These are phyloP conservation scores for Poteriospumella lacustris DNA, from an alignment of 108 stramenopile species.

Conservation along the genomic window DNA sequence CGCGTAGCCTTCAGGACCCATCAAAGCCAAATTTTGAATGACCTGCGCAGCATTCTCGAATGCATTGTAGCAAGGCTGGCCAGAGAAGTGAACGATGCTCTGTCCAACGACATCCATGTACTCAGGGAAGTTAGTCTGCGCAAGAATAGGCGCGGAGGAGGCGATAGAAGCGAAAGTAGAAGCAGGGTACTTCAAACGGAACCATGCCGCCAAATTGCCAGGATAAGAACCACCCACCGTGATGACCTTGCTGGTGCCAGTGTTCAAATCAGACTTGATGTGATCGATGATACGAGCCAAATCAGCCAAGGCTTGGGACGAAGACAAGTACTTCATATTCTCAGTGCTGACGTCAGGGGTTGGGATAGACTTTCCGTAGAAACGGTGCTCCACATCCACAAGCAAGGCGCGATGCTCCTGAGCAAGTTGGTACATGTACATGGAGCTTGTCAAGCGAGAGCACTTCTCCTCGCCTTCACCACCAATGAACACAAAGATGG, in stretches of 20 bases:
- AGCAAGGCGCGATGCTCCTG: conserved; percentile 13
- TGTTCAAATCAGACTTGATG: background rate
- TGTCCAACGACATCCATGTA: conserved; percentile 70
- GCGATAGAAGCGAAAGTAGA: conserved; percentile 69
- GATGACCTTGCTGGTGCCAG: conserved; percentile 35
- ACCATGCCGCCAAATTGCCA: conserved; percentile 66
- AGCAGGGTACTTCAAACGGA: conserved; percentile 74
- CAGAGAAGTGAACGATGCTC: conserved; percentile 20
- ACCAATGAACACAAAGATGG: conserved; percentile 46
- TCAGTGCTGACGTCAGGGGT: background rate
- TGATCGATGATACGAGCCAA: conserved; percentile 59
- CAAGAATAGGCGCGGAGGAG: conserved; percentile 71
- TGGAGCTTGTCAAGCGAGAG: background rate
- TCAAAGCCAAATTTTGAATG: background rate
- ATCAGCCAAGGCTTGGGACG: conserved; percentile 73
- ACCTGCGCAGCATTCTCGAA: conserved; percentile 10
- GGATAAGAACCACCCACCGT: conserved; percentile 85
- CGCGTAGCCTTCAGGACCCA: background rate
- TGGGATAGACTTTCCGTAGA: conserved; percentile 74
- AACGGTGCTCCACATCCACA: conserved; percentile 79
- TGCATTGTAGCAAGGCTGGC: conserved; percentile 17
- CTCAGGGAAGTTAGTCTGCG: conserved; percentile 64
- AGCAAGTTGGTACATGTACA: conserved; percentile 1
- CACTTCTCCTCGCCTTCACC: conserved; percentile 40
- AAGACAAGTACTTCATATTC: conserved; percentile 60